These are phyloP conservation scores for Ophiosphaerella herpotricha DNA, from an alignment of 2,329 filamentous ascomycete genomes.

Conservation along the genomic window DNA sequence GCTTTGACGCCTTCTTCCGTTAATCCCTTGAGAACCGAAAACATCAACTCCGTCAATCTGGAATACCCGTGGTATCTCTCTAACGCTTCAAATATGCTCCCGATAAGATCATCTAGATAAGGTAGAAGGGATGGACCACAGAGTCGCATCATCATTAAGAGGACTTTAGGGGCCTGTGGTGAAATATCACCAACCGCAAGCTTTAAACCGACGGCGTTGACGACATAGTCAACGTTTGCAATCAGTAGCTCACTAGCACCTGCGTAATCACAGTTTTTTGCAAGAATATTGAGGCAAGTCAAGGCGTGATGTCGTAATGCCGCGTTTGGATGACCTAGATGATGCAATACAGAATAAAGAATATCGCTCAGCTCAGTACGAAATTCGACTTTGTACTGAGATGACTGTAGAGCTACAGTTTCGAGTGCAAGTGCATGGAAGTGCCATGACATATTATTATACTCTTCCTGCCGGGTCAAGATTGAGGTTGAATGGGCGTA, in stretches of 20 bases:
- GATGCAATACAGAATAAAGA: constrained; percentile 88
- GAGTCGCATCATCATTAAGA: constrained; percentile 91
- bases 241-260: constrained; percentile 80
- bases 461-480: constrained; percentile 53
- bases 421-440: constrained; percentile 81
- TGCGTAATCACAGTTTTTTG: constrained; percentile 72
- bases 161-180: constrained; percentile 84
- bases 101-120: constrained; percentile 88
- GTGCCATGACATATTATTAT: constrained; percentile 65
- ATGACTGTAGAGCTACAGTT: constrained; percentile 75
- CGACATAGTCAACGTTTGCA: constrained; percentile 92
- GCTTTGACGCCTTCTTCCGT: constrained; percentile 77
- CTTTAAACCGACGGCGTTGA: constrained; percentile 87
- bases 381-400: constrained; percentile 69
- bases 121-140: constrained; percentile 81
- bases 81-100: constrained; percentile 88
- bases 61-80: constrained; percentile 95
- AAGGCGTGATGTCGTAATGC: constrained; percentile 80
- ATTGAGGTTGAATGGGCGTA: constrained; percentile 70
- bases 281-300: constrained; percentile 79
- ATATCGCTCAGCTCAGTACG: constrained; percentile 86
- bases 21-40: constrained; percentile 79
- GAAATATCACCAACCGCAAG: constrained; percentile 92
- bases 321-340: constrained; percentile 72
- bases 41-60: constrained; percentile 80